Evolutionary conservation across 495 filamentous ascomycete genomes (phyloP).

Genomic region (Tuber indicum): DNA sequence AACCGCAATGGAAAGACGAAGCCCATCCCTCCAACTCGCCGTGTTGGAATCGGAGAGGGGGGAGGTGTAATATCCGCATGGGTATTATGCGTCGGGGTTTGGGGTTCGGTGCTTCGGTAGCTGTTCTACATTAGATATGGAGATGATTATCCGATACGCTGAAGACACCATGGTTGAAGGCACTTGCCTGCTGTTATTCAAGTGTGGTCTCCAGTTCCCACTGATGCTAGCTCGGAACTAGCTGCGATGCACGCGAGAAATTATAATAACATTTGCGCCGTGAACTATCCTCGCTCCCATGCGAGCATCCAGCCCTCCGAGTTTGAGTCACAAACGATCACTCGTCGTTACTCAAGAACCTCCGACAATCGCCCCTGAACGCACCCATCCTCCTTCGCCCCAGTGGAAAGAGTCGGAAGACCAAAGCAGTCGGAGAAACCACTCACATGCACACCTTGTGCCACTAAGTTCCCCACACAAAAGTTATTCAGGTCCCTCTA

Average conservation of each 20-base stretch:
- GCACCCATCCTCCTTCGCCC: background rate
- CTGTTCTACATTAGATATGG: background rate
- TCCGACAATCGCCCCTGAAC: background rate
- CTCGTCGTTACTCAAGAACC: constrained; percentile 1
- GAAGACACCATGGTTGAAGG: background rate
- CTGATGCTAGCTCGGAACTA: background rate
- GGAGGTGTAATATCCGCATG: background rate
- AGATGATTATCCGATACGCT: background rate
- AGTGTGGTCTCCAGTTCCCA: background rate
- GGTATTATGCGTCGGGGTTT: background rate
- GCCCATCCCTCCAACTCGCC: background rate
- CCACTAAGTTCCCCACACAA: background rate
- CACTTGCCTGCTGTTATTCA: background rate
- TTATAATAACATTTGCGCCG: background rate
- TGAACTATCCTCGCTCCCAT: background rate
- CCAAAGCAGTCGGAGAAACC: background rate
- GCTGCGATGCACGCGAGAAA: background rate
- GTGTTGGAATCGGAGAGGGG: background rate
- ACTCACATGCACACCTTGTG: background rate
- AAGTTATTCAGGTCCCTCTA: too few relatives aligned
- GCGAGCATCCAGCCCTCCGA: background rate
- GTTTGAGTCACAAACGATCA: background rate
- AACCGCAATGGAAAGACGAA: background rate
- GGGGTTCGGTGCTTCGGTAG: background rate
- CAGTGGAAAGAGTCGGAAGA: background rate